A percentile compares a stretch with the other conserved stretches of the same genome.
These are phyloP conservation scores for Trichosanthes truncata DNA, from an alignment of 306 rosid species.

Conservation along the genomic window DNA sequence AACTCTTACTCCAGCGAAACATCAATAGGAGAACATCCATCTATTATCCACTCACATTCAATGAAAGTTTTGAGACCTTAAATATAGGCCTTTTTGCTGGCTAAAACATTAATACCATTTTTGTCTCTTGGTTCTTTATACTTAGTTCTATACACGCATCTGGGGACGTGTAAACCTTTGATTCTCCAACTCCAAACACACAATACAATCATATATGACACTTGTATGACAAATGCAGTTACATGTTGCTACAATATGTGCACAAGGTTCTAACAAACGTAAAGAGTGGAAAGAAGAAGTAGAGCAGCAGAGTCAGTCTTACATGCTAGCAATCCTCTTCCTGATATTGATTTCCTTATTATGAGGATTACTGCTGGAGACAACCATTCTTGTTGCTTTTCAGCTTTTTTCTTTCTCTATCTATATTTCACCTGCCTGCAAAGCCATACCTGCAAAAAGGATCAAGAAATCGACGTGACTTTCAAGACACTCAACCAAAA, in stretches of 20 bases:
- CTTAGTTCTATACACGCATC: background rate
- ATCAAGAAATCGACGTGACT: background rate
- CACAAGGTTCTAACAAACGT: background rate
- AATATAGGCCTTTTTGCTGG: background rate
- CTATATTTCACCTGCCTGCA: background rate
- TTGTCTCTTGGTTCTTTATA: background rate
- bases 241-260: background rate
- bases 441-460: background rate
- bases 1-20: background rate
- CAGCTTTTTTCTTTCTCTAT: background rate
- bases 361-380: slow-evolving; percentile 50
- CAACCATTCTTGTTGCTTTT: slow-evolving; percentile 33
- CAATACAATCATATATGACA: background rate
- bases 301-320: slow-evolving; percentile 14
- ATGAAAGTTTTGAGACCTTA: background rate
- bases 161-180: background rate
- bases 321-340: slow-evolving; percentile 83
- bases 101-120: background rate
- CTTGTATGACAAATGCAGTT: background rate
- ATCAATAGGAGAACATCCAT: background rate
- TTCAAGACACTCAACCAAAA: background rate
- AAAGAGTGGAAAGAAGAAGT: background rate
- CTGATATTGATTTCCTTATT: slow-evolving; percentile 58
- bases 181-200: background rate
- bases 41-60: background rate